Evolutionary conservation across 805 yeast genomes (phyloP).

Genomic region (Priceomyces haplophilus): DNA sequence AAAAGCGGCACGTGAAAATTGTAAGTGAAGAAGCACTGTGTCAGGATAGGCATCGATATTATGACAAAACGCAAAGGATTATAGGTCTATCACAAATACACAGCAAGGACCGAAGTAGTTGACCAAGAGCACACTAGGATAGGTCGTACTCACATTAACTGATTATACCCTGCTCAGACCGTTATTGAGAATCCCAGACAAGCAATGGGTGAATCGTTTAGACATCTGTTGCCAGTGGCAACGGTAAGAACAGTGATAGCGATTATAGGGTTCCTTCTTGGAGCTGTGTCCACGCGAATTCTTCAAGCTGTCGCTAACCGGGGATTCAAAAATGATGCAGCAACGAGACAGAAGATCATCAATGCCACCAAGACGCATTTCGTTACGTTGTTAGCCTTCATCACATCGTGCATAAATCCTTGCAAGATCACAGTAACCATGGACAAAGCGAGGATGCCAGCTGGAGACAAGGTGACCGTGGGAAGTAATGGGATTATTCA

Average conservation of each 20-base stretch:
- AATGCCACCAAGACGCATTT: slow-evolving; percentile 58
- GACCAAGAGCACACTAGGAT: no score
- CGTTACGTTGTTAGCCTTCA: slow-evolving; percentile 49
- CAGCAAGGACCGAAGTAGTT: no score
- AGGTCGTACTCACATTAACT: no score
- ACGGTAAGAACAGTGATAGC: slow-evolving; percentile 21
- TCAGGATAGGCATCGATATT: no score
- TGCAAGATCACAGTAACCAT: slow-evolving; percentile 51
- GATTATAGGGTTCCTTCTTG: slow-evolving; percentile 20
- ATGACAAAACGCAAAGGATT: no score
- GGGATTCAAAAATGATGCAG: slow-evolving; percentile 28
- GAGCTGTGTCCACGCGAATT: slow-evolving; percentile 39
- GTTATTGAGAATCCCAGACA: no score
- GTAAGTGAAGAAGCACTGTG: no score
- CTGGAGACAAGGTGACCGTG: slow-evolving; percentile 24
- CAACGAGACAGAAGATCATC: slow-evolving; percentile 39
- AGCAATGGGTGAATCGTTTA: slow-evolving; percentile 1
- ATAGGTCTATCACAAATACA: no score
- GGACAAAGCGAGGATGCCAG: slow-evolving; percentile 27
- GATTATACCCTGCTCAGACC: no score
- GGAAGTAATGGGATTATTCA: slow-evolving; percentile 23
- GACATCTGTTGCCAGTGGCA: slow-evolving; percentile 18
- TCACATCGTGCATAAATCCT: slow-evolving; percentile 52
- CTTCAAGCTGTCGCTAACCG: slow-evolving; percentile 43
- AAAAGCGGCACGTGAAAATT: no score